Base-by-base conservation (phyloP, 768 basidiomycete species). In the Agaricus sinodeliciosus region DNA sequence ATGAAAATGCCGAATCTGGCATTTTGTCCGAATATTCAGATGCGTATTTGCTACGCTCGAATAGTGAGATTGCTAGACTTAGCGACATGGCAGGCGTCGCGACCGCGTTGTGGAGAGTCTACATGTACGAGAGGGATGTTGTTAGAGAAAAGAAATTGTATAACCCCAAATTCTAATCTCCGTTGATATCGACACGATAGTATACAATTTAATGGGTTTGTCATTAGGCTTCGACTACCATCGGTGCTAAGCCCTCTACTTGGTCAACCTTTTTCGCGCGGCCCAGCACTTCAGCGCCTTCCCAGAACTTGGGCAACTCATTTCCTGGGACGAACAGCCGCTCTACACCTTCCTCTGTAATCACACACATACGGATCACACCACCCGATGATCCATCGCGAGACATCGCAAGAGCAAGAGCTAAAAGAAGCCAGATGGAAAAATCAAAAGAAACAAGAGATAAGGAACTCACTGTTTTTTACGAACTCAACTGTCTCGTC, bases 381-480 rank as follows among this genome's bases (percentile, higher is more conserved):
- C 96, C 96, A 54, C 96, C 96, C 50, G 96, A 98, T 0, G 93
- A 96, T 4, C 96, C 95, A 67, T 99, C 96, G 67, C 96, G 83
- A 43, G 91, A 82, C 96, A 98, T 99, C 0, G 96, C 96, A 46
- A 99, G 78, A 3, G 94, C 72, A 48, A 99, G 81, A 5, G 96
- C 95, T 96, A 61, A 40, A 18, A 27, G 52, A 39, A 35, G 25
- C 22, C 22, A 22, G 22, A 22, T 55, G 39, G 16, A 26, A 47
- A 36, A 47, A 18, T 52, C 51, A 26, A 36, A 13, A 34, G 35
- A 22, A 9, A 13, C 16, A 28, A 48, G 22, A 41, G 16, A 36
- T n/a, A 53, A 31, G 39, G 45, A 43, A 79, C 90, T 54, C 64
- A 96, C 95, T 93, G 71, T 98, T 96, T 73, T 83, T 89, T 55